These are phyloP conservation scores for Dendrobium catenatum DNA, from an alignment of 106 monocot species.

Conservation along the genomic window DNA sequence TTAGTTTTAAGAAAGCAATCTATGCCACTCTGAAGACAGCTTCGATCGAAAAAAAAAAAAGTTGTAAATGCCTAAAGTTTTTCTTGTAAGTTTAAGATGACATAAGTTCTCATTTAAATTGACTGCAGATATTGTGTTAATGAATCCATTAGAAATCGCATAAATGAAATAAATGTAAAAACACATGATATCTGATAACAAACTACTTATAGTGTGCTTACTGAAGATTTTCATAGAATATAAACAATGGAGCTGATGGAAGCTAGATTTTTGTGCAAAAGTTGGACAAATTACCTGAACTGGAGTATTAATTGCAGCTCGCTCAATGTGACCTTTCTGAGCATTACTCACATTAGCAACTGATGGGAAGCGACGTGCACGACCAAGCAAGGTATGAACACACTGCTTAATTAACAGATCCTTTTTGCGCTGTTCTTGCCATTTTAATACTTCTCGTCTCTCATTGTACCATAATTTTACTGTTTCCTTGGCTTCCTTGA, in stretches of 20 bases:
- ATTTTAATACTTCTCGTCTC: slow-evolving; percentile 71
- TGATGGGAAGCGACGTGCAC: slow-evolving; percentile 72
- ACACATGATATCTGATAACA: background rate
- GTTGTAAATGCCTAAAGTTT: too few relatives aligned
- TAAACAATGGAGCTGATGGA: background rate
- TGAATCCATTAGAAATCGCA: too few relatives aligned
- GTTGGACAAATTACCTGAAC: slow-evolving; percentile 55
- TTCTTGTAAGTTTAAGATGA: too few relatives aligned
- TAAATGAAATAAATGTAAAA: background rate
- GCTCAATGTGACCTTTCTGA: slow-evolving; percentile 80
- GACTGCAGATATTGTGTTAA: too few relatives aligned
- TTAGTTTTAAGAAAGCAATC: too few relatives aligned
- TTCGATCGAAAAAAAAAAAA: too few relatives aligned
- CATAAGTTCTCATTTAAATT: too few relatives aligned
- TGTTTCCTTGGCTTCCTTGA: slow-evolving; percentile 79
- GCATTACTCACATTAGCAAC: slow-evolving; percentile 28
- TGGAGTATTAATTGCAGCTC: slow-evolving; percentile 98
- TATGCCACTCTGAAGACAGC: too few relatives aligned
- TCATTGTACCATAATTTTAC: slow-evolving; percentile 78
- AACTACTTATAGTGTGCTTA: background rate
- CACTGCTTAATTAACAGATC: slow-evolving; percentile 26
- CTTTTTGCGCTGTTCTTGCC: slow-evolving; percentile 72
- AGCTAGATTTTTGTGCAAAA: background rate
- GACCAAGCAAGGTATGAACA: slow-evolving; percentile 77
- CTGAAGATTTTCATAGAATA: background rate